Base-by-base conservation (phyloP, 805 yeast species). In the Cyberlindnera petersonii region DNA sequence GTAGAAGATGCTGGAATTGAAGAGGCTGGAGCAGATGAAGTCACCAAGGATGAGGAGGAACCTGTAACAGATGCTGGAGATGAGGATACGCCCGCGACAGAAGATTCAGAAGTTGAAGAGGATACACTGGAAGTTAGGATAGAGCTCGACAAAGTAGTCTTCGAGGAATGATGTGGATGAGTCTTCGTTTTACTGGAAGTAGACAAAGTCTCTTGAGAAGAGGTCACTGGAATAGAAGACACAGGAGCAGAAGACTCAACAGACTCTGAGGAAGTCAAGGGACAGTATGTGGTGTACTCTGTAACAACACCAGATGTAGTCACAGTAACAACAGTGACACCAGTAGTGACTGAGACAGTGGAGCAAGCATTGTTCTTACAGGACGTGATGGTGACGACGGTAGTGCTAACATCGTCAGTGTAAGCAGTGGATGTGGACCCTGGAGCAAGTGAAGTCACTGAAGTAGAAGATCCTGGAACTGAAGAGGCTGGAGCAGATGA, bases 241-340 rank as follows among this genome's bases (percentile, higher is more conserved):
- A 15, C 10, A 16, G 31, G 11, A 23, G 33, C 19, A 16, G 33
- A 23, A 11, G 21, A 29, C 9, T 16, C 33, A 22, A n/a, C n/a
- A n/a, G n/a, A n/a, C 21, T 31, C 26, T 11, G 17, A 27, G 26
- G 20, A 44, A 26, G 59, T 51, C 26, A 57, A 44, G 29, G 71
- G 71, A 43, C 69, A 65, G 56, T 64, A 65, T 8, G 71, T 66
- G 15, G 70, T 63, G 59, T 61, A 72, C 17, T 53, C 52, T 11
- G 71, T 71, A 32, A 35, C 58, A 4, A 45, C 52, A 35, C 47
- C 52, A 11, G 35, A 22, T 24, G 55, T 46, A 24, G 71, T 65
- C 39, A 49, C 48, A 31, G 58, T 57, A 31, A 60, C 58, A 31
- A 65, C 58, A 24, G 64, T 57, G 17, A 57, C 43, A 8, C 43